A percentile compares a stretch with the other conserved stretches of the same genome.
Conservation (phyloP, 768 basidiomycete species). For the Rhodotorula diobovata region DNA sequence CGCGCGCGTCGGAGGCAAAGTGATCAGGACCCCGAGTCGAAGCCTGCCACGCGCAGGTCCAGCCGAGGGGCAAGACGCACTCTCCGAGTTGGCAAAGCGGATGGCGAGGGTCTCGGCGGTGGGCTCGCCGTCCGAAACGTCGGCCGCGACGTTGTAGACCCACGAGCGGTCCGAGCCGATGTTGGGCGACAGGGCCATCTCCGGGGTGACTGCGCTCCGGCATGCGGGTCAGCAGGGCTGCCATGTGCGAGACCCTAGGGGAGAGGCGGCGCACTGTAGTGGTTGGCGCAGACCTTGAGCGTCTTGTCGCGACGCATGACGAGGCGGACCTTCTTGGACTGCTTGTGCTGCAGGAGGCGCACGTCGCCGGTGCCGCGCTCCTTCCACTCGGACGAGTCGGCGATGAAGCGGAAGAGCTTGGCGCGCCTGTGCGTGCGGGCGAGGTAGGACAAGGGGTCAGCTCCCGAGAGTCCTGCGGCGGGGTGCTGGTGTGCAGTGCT, state of each 20-base stretch:
- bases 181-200: conserved; percentile 94
- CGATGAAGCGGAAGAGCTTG: conserved; percentile 93
- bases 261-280: conserved; percentile 61
- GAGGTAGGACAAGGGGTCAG: no score
- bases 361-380: conserved; percentile 89
- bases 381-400: conserved; percentile 81
- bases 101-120: conserved; percentile 95
- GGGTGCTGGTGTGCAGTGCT: no score
- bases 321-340: conserved; percentile 82
- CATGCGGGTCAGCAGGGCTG: background rate
- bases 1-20: background rate
- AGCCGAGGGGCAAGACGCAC: conserved; percentile 54
- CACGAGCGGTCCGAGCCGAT: conserved; percentile 98
- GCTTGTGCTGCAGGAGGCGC: conserved; percentile 81
- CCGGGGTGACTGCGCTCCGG: conserved; percentile 61
- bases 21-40: background rate
- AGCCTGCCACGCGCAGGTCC: no score
- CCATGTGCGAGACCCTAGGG: background rate
- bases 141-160: conserved; percentile 82
- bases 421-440: conserved; percentile 64
- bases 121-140: conserved; percentile 84
- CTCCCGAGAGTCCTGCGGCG: no score
- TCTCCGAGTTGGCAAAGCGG: conserved; percentile 93
- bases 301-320: conserved; percentile 99
- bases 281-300: conserved; percentile 98